These are phyloP conservation scores for Neoboletus magnificus DNA, from an alignment of 768 basidiomycete genomes.

Conservation along the genomic window DNA sequence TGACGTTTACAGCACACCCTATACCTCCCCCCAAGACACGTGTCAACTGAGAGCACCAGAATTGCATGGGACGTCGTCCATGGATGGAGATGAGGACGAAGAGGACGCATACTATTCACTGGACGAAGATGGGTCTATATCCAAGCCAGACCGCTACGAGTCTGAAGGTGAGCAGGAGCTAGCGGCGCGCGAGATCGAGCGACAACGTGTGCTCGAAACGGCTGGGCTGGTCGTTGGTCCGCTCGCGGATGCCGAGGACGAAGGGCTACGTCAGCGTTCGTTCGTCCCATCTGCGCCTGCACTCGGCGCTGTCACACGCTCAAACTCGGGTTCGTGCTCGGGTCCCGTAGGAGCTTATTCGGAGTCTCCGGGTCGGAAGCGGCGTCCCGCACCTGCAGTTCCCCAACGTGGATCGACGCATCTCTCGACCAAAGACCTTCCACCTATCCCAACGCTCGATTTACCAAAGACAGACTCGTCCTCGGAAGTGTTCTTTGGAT, in stretches of 20 bases:
- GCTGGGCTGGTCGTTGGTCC: conserved; percentile 78
- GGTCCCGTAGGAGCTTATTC: conserved; percentile 42
- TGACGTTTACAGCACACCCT: conserved; percentile 26
- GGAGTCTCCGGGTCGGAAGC: conserved; percentile 21
- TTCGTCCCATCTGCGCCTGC: conserved; percentile 14
- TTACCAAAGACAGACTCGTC: conserved; percentile 19
- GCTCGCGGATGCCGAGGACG: not conserved
- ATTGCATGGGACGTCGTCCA: conserved; percentile 5
- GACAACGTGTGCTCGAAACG: conserved; percentile 80
- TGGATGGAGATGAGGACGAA: conserved; percentile 30
- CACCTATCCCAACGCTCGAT: conserved; percentile 43
- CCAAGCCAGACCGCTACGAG: not conserved
- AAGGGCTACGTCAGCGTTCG: not conserved
- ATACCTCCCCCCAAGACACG: conserved; percentile 18
- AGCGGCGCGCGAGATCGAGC: conserved; percentile 66
- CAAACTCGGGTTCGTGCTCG: conserved; percentile 13
- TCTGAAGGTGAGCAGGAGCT: conserved; percentile 39
- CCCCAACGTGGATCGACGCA: conserved; percentile 17
- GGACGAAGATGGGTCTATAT: conserved; percentile 27
- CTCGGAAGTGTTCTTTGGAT: not conserved
- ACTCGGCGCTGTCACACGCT: not conserved
- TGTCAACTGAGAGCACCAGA: conserved; percentile 7
- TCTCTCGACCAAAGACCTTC: conserved; percentile 48
- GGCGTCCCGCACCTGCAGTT: conserved; percentile 26
- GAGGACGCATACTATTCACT: conserved; percentile 34